phyloP scores from a whole-genome alignment of 495 filamentous ascomycete species.

The Xylaria cubensis region DNA sequence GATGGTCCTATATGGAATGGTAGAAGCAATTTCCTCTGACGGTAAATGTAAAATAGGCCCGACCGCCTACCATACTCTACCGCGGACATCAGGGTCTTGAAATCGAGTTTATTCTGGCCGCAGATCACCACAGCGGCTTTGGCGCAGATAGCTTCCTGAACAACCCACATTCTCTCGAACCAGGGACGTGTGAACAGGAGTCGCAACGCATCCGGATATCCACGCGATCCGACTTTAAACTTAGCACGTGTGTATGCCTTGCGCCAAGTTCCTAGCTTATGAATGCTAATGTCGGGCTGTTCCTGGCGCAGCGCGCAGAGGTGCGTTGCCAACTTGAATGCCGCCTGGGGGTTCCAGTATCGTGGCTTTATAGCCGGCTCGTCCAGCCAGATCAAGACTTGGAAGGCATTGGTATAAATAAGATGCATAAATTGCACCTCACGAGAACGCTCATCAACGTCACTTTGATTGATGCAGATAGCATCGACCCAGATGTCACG shows the following conservation, averaged over 20 bases:
- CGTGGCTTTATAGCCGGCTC: background rate
- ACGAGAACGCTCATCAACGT: background rate
- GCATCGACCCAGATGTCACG: conserved; percentile 2
- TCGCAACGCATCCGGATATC: background rate
- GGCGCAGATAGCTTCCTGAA: background rate
- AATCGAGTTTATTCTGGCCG: background rate
- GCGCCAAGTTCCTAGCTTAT: background rate
- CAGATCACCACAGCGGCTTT: background rate
- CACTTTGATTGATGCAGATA: conserved; percentile 5
- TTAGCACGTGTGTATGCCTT: background rate
- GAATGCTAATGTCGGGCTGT: background rate
- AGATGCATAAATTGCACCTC: background rate
- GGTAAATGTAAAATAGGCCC: background rate
- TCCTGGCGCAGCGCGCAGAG: background rate
- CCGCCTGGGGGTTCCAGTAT: background rate
- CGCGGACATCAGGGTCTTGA: background rate
- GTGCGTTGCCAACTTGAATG: background rate
- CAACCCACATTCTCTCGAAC: conserved; percentile 12
- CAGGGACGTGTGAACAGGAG: background rate
- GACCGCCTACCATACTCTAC: conserved; percentile 5
- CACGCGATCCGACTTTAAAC: background rate
- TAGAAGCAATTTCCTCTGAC: background rate
- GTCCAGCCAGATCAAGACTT: conserved; percentile 5
- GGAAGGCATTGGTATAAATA: background rate
- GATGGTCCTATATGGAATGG: background rate